Percentiles rank a stretch among this genome's conserved stretches.
Conservation (phyloP, 176 grass and related monocot species). For the Urochloa ruziziensis region DNA sequence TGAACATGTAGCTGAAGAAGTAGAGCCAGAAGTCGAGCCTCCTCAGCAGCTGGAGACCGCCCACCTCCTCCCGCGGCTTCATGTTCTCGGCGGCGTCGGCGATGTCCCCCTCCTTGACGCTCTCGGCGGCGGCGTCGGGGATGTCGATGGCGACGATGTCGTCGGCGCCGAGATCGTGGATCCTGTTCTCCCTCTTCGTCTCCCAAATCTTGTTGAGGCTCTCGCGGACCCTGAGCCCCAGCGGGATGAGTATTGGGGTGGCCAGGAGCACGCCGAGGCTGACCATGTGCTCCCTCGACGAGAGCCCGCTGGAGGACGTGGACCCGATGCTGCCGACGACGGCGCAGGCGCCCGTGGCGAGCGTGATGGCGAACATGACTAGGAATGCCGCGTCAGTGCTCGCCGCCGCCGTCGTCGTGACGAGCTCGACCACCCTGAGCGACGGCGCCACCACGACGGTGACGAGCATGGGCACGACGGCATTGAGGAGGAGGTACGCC, state of each 20-base stretch:
- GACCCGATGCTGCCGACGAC: slow-evolving; percentile 75
- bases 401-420: slow-evolving; percentile 1
- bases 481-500: slow-evolving; percentile 87
- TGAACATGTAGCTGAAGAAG: slow-evolving; percentile 98
- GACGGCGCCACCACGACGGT: slow-evolving; percentile 64
- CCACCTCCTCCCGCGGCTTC: slow-evolving; percentile 50
- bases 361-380: slow-evolving; percentile 80
- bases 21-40: slow-evolving; percentile 92
- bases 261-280: slow-evolving; percentile 69
- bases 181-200: slow-evolving; percentile 65
- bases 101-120: no score
- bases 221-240: slow-evolving; percentile 58
- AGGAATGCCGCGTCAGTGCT: slow-evolving; percentile 52
- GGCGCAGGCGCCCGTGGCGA: slow-evolving; percentile 78
- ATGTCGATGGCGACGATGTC: slow-evolving; percentile 27
- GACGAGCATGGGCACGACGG: slow-evolving; percentile 68
- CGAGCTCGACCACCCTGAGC: slow-evolving; percentile 48
- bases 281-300: slow-evolving; percentile 59
- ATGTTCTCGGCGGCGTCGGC: background rate
- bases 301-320: slow-evolving; percentile 45
- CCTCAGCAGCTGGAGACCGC: slow-evolving; percentile 63
- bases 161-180: slow-evolving; percentile 58
- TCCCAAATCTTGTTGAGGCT: slow-evolving; percentile 48
- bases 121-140: no score
- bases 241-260: slow-evolving; percentile 61